Base-by-base conservation (phyloP, 2,329 filamentous ascomycete species). In the Anthostomella pinea region DNA sequence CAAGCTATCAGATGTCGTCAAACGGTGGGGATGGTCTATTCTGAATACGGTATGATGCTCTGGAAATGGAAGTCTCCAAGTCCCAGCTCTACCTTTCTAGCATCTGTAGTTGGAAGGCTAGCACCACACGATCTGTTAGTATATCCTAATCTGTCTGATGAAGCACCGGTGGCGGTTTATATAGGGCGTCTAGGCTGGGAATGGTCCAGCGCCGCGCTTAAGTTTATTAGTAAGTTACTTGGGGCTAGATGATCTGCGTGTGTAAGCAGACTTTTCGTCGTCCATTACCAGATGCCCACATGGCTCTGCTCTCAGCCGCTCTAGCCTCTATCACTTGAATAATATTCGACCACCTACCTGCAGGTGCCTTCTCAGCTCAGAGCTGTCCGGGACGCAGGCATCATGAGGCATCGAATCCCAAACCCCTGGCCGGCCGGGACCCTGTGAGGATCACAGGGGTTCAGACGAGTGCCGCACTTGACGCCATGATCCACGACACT, bases 391-490 rank as follows among this genome's bases (percentile, higher is more conserved):
- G n/a, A n/a, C n/a, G n/a, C n/a, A n/a, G n/a, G n/a, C n/a, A n/a
- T n/a, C n/a, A n/a, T n/a, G 21, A 7, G 19, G 27, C 10, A 8
- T 28, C 15, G 24, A 45, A 43, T 44, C 42, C 37, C 41, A 49
- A 43, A 44, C 48, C 53, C 51, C 49, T 51, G 44, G 51, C 43
- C 41, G 48, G 46, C 46, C 32, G 39, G 45, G 50, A 49, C 63
- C 60, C 57, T 60, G 60, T 42, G 62, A 54, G 56, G 59, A 66
- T 64, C 58, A 57, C 54, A 58, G 58, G 35, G 41, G 34, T 66
- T 62, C 62, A 65, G 63, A 63, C 59, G 62, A 59, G 47, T 30
- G 21, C 41, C 33, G 38, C 50, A 56, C 60, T 57, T 63, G 54
- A 62, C 61, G 58, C 62, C 57, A 62, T 60, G 57, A 60, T 61